phyloP scores from a whole-genome alignment of 805 yeast genomes.

The Metschnikowia reukaufii region DNA sequence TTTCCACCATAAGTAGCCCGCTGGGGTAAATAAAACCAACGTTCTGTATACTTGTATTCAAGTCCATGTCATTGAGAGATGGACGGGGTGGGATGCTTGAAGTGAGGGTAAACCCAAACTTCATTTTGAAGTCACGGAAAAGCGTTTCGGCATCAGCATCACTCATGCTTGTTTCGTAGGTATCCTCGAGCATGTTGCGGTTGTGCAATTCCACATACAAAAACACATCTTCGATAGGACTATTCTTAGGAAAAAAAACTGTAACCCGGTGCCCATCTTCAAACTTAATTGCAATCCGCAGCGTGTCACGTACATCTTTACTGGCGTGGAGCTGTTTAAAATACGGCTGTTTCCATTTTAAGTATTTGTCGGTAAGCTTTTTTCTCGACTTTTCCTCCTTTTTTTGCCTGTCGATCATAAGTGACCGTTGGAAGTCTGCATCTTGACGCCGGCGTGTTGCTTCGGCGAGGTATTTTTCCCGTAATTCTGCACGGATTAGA shows the following conservation, averaged over 20 bases:
- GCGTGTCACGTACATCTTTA: slow-evolving; percentile 26
- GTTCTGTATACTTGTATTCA: slow-evolving; percentile 52
- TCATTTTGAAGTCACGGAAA: slow-evolving; percentile 26
- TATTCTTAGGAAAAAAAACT: slow-evolving; percentile 30
- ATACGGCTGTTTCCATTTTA: slow-evolving; percentile 30
- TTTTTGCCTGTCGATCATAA: slow-evolving; percentile 64
- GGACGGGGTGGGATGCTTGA: slow-evolving; percentile 42
- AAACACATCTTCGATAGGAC: slow-evolving; percentile 32
- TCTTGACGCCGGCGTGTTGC: slow-evolving; percentile 71
- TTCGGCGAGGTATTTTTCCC: slow-evolving; percentile 57
- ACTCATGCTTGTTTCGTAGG: slow-evolving; percentile 20
- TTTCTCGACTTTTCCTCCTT: slow-evolving; percentile 29
- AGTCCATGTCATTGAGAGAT: slow-evolving; percentile 27
- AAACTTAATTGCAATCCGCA: slow-evolving; percentile 71
- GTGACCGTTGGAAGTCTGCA: slow-evolving; percentile 67
- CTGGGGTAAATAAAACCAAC: slow-evolving; percentile 51
- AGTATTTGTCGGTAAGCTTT: slow-evolving; percentile 38
- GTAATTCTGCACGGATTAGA: slow-evolving; percentile 60
- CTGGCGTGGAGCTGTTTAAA: slow-evolving; percentile 25
- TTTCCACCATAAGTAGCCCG: slow-evolving; percentile 61
- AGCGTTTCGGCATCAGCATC: slow-evolving; percentile 24
- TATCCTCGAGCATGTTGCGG: slow-evolving; percentile 42
- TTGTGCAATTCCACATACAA: slow-evolving; percentile 33
- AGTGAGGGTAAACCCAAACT: slow-evolving; percentile 32
- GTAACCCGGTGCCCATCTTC: slow-evolving; percentile 59